Evolutionary conservation across 2,329 filamentous ascomycete genomes (phyloP), one percentile per base, ranked within the genome.

Genomic region (Calonectria montana): DNA sequence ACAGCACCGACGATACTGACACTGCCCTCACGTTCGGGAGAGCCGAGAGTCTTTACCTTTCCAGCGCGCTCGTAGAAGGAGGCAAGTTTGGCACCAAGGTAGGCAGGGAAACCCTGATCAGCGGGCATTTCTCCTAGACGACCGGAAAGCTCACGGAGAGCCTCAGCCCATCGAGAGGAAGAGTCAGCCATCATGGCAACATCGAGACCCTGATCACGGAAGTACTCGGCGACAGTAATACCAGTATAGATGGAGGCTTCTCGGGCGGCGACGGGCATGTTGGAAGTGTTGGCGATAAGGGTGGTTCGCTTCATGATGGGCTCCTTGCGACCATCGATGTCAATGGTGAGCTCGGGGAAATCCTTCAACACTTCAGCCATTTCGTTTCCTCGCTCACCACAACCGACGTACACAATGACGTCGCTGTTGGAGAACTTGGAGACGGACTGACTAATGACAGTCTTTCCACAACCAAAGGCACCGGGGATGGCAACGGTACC

Each of bases 101-200:
- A 99, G 64, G 97, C 97, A 55, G 97, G 97, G 92, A 98, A 99
- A 91, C 97, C 97, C 86, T 99, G 97, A 85, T 99, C 97, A 84
- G 97, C 97, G 86, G 97, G 97, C 97, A 99, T 99, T 86, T 99
- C 97, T 89, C 97, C 97, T 73, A 99, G 89, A 90, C 97, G 97
- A 89, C 97, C 97, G 39, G 97, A 99, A 84, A 99, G 93, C 85
- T 99, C 97, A 94, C 97, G 95, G 83, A 99, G 91, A 82, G 97
- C 97, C 88, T 99, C 97, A 75, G 97, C 97, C 97, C 97, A 99
- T 77, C 97, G 95, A 66, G 97, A 99, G 65, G 96, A 94, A 18
- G 97, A 98, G 86, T 99, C 97, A 75, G 97, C 97, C 97, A 99
- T 99, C 97, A 99, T 99, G 80, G 97, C 96, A 45, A 99, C 97